Evolutionary conservation across 2,329 filamentous ascomycete species (phyloP), one percentile per base, ranked within the genome.

Genomic region (Fusarium xylarioides): DNA sequence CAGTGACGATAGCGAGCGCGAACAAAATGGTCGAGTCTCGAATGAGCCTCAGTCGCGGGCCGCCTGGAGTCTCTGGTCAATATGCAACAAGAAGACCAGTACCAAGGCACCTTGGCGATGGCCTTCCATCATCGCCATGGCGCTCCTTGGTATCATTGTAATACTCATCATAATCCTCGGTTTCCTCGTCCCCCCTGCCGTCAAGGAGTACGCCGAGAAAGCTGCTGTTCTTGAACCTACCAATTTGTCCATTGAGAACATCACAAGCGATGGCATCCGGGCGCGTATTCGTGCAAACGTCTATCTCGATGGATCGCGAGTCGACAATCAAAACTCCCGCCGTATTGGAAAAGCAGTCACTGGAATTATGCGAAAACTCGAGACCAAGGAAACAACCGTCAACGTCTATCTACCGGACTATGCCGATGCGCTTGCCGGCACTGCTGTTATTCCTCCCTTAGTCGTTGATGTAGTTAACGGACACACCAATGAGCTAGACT

Each of bases 121-220:
- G 94, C 92, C 94, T 14, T 95, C 92, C 42, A 85, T 94, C 37
- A 86, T 97, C 42, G 92, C 95, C 35, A 89, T 97, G 69, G 75
- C 87, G 3, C 64, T 92, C 5, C 83, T 98, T 14, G 92, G 88
- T 54, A 74, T 89, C 4, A 77, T 91, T 11, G 86, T 92, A 11
- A 76, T 95, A 28, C 80, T 87, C 34, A 94, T 97, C 75, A 91
- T 98, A 66, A 82, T 92, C 21, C 84, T 95, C 63, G 94, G 91
- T 21, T 97, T 97, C 83, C 88, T 97, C 60, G 89, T 92, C 1
- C 95, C 95, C 4, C 91, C 92, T 21, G 90, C 92, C 12, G 90
- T 97, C 16, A 91, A 97, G 82, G 89, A 94, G 79, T 99, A 99
- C 82, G 93, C 93, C 54, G 92, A 95, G 82, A 87, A 95, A 81